Evolutionary conservation across 1,139 yeast genomes (phyloP).

Genomic region (Sugiyamaella xylanicola): DNA sequence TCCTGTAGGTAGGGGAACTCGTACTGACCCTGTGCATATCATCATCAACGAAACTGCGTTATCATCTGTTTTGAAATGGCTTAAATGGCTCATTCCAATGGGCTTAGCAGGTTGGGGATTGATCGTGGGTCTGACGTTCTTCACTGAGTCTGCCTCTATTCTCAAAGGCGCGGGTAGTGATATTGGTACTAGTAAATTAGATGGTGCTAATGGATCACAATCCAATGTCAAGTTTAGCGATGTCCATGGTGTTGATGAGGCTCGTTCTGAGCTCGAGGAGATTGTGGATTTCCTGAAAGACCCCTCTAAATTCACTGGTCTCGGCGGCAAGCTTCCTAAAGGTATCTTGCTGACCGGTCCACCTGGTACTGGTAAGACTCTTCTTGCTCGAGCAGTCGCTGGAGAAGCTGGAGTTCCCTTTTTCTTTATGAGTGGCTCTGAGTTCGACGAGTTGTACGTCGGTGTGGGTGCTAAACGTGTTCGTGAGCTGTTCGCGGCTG

Average conservation of each 20-base stretch:
- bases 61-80: conserved; percentile 79
- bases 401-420: conserved; percentile 99
- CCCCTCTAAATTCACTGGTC: conserved; percentile 91
- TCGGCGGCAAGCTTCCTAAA: conserved; percentile 96
- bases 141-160: conserved; percentile 83
- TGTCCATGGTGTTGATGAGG: conserved; percentile 98
- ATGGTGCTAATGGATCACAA: conserved; percentile 63
- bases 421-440: conserved; percentile 98
- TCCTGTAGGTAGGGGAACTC: conserved; percentile 37
- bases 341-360: conserved; percentile 98
- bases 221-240: conserved; percentile 88
- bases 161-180: conserved; percentile 76
- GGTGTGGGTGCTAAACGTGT: conserved; percentile 99
- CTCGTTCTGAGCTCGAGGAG: conserved; percentile 94
- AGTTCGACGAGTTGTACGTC: conserved; percentile 95
- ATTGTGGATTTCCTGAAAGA: conserved; percentile 95
- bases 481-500: conserved; percentile 89
- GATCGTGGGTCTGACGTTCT: conserved; percentile 58
- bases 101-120: conserved; percentile 70
- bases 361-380: conserved; percentile 99
- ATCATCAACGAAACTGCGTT: conserved; percentile 81
- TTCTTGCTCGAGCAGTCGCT: conserved; percentile 97
- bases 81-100: conserved; percentile 84
- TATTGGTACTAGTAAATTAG: conserved; percentile 41
- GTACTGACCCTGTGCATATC: conserved; percentile 83